Percentiles rank a stretch among this genome's conserved stretches.
phyloP scores from a whole-genome alignment of 2,329 filamentous ascomycete genomes.

The Escovopsis sp. region DNA sequence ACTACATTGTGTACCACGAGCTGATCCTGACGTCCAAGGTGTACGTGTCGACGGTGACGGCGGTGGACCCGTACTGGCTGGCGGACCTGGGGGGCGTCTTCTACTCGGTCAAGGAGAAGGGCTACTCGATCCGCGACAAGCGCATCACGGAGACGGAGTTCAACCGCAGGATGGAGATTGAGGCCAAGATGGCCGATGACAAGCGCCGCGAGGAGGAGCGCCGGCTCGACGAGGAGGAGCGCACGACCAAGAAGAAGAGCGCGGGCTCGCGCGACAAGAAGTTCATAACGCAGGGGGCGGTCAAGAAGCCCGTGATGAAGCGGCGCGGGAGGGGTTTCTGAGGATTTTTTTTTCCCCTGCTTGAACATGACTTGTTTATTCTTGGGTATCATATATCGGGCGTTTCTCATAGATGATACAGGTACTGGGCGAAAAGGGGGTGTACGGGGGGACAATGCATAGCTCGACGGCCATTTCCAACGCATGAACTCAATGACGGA shows the following conservation, averaged over 20 bases:
- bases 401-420: too few species aligned
- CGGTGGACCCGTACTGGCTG: constrained; percentile 93
- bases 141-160: constrained; percentile 83
- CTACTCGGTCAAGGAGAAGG: constrained; percentile 95
- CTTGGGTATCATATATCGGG: too few species aligned
- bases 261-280: constrained; percentile 30
- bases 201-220: constrained; percentile 51
- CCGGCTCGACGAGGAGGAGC: constrained; percentile 34
- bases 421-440: too few species aligned
- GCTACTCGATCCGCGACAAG: constrained; percentile 76
- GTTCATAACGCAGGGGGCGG: constrained; percentile 45
- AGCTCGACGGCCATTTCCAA: too few species aligned
- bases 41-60: constrained; percentile 94
- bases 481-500: constrained; percentile 24
- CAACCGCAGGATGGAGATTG: constrained; percentile 84
- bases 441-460: too few species aligned
- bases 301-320: constrained; percentile 45
- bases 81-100: constrained; percentile 94
- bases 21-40: constrained; percentile 93
- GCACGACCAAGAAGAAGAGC: constrained; percentile 22
- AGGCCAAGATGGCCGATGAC: constrained; percentile 81
- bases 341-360: background rate
- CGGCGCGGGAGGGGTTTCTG: constrained; percentile 40
- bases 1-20: constrained; percentile 97
- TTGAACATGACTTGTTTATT: background rate